phyloP scores from a whole-genome alignment of 345 rosid genomes.

The Euphorbia pulcherrima region DNA sequence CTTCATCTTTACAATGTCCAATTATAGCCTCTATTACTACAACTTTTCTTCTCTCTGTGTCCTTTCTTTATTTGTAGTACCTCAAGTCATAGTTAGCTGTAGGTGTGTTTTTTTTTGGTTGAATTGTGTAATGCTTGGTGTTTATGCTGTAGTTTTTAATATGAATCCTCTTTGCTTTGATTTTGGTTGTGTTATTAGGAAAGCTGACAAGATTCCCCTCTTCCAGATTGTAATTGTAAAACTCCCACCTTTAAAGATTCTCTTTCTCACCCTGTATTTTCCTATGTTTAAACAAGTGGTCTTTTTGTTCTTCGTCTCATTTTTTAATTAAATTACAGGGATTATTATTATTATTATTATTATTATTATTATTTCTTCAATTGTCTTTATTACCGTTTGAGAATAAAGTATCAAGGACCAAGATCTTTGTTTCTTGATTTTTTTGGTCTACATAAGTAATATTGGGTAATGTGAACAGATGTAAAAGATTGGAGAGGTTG shows the following conservation, averaged over 20 bases:
- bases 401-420: too few relatives aligned
- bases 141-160: constrained; percentile 6
- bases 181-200: constrained; percentile 19
- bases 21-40: constrained; percentile 18
- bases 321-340: too few relatives aligned
- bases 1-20: constrained; percentile 27
- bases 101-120: too few relatives aligned
- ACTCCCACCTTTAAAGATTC: constrained; percentile 23
- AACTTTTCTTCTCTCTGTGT: background rate
- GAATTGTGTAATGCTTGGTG: background rate
- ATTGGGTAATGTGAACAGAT: constrained; percentile 18
- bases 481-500: constrained; percentile 12
- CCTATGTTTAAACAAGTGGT: background rate
- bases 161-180: constrained; percentile 29
- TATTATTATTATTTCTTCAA: too few relatives aligned
- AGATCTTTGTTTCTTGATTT: too few relatives aligned
- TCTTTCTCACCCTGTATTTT: constrained; percentile 21
- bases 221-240: constrained; percentile 24
- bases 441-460: background rate
- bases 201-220: constrained; percentile 37
- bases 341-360: too few relatives aligned
- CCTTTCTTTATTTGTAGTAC: constrained; percentile 10
- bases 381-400: too few relatives aligned
- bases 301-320: background rate
- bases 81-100: background rate